phyloP scores from a whole-genome alignment of 2,329 filamentous ascomycete species.

The Fragosphaeria purpurea region DNA sequence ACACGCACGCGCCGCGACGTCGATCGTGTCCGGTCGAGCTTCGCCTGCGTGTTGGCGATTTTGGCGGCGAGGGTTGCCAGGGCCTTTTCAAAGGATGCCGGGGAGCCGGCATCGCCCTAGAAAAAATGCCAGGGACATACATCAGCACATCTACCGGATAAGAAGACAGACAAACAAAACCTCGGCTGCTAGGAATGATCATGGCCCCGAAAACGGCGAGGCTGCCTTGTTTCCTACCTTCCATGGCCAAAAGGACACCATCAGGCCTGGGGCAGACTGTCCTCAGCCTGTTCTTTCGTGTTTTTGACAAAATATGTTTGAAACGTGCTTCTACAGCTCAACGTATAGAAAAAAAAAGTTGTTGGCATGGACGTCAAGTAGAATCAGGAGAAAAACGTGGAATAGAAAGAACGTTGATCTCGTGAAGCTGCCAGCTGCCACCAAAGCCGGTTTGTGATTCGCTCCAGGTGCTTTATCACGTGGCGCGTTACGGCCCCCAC shows the following conservation, averaged over 20 bases:
- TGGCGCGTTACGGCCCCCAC: too few relatives aligned
- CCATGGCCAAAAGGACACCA: constrained; percentile 85
- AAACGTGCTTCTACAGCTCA: too few relatives aligned
- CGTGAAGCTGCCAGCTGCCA: too few relatives aligned
- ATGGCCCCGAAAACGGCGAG: too few relatives aligned
- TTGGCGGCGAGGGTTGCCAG: constrained; percentile 73
- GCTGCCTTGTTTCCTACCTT: constrained; percentile 40
- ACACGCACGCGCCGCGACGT: constrained; percentile 70
- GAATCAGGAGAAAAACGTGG: too few relatives aligned
- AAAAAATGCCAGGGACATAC: too few relatives aligned
- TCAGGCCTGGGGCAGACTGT: constrained; percentile 22
- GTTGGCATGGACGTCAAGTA: too few relatives aligned
- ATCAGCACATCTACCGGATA: neutral
- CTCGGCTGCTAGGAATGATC: too few relatives aligned
- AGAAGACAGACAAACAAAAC: neutral
- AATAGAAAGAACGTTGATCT: too few relatives aligned
- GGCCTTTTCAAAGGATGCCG: constrained; percentile 86
- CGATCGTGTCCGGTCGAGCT: constrained; percentile 63
- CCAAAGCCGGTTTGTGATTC: too few relatives aligned
- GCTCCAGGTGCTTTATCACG: too few relatives aligned
- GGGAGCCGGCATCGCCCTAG: constrained; percentile 69
- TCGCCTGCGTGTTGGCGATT: constrained; percentile 64
- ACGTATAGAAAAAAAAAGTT: too few relatives aligned
- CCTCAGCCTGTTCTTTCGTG: neutral
- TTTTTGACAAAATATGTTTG: neutral